These are phyloP conservation scores for Starmerella vaccinii DNA, from an alignment of 805 yeast genomes.

Conservation along the genomic window DNA sequence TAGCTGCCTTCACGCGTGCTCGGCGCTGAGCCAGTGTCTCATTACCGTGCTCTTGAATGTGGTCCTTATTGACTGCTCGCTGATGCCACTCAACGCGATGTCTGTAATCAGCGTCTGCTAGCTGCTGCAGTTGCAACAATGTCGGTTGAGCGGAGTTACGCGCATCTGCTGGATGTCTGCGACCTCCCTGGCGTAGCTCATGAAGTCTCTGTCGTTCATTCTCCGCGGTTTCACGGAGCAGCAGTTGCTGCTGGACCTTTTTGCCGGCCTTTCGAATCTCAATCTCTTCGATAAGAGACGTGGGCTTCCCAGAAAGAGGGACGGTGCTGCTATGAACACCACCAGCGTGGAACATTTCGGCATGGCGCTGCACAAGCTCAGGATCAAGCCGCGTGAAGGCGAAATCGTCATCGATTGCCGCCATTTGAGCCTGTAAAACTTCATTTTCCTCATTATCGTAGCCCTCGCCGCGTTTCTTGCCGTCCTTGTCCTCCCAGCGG, in stretches of 20 bases:
- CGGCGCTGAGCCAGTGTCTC: conserved; percentile 30
- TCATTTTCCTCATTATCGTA: conserved; percentile 11
- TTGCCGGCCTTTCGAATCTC: conserved; percentile 32
- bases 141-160: conserved; percentile 22
- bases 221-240: conserved; percentile 24
- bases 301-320: conserved; percentile 23
- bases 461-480: conserved; percentile 18
- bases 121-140: conserved; percentile 28
- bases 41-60: conserved; percentile 20
- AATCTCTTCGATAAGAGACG: conserved; percentile 33
- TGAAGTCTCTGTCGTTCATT: conserved; percentile 20
- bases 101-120: conserved; percentile 28
- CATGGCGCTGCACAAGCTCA: conserved; percentile 23
- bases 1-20: conserved; percentile 24
- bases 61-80: conserved; percentile 14
- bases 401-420: conserved; percentile 19
- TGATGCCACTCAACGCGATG: conserved; percentile 25
- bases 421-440: conserved; percentile 13
- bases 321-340: conserved; percentile 20
- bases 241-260: conserved; percentile 24
- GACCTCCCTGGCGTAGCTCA: neutral
- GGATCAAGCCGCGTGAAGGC: conserved; percentile 29
- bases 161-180: conserved; percentile 27
- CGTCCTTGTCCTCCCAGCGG: conserved; percentile 7
- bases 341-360: conserved; percentile 25